These are phyloP conservation scores for Beta macrorhiza DNA, from an alignment of 179 eudicot species.

Conservation along the genomic window DNA sequence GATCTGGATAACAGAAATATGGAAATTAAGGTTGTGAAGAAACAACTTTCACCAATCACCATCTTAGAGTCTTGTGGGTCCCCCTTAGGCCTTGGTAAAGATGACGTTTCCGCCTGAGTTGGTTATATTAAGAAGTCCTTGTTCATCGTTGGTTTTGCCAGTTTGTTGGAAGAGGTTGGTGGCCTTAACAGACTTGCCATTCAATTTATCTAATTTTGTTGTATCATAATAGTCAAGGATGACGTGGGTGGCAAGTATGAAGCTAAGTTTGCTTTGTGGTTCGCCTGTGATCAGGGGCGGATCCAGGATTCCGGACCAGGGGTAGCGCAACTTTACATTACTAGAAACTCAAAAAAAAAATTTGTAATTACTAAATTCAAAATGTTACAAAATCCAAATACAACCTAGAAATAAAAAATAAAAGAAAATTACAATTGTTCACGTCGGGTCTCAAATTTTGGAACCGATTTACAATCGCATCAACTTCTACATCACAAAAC, in stretches of 20 bases:
- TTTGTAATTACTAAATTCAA: too few relatives aligned
- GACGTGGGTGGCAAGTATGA: constrained; percentile 44
- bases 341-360: too few relatives aligned
- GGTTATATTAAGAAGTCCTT: constrained; percentile 46
- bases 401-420: too few relatives aligned
- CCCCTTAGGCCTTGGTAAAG: constrained; percentile 32
- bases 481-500: too few relatives aligned
- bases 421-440: too few relatives aligned
- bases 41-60: constrained; percentile 18
- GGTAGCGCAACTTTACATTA: too few relatives aligned
- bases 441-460: too few relatives aligned
- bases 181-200: constrained; percentile 14
- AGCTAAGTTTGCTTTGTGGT: constrained; percentile 14
- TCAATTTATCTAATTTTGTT: constrained; percentile 27
- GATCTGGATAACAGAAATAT: constrained; percentile 50
- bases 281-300: neutral
- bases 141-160: constrained; percentile 37
- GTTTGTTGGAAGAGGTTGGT: constrained; percentile 47
- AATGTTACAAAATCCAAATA: too few relatives aligned
- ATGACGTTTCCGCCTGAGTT: constrained; percentile 16
- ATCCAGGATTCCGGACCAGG: too few relatives aligned
- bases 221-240: constrained; percentile 53
- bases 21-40: constrained; percentile 34
- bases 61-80: constrained; percentile 33
- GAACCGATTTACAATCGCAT: too few relatives aligned